Evolutionary conservation across 2,329 filamentous ascomycete genomes (phyloP), one percentile per base, ranked within the genome.

Genomic region (Alternaria sp.): DNA sequence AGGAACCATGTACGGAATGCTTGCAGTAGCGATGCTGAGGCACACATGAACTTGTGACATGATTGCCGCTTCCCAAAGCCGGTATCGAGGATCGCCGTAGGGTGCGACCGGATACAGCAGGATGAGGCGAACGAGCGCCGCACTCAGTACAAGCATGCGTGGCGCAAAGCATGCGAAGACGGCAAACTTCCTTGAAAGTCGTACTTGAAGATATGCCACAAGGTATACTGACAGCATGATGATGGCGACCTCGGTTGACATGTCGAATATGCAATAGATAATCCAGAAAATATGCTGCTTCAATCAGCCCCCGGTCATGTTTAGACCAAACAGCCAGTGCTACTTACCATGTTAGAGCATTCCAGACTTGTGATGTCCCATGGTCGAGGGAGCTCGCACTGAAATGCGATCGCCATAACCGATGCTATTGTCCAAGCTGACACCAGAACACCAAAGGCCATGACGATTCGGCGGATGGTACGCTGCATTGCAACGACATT

Each of bases 131-230:
- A 66, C 62, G 7, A 76, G 59, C 14, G 74, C 67, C 7, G 68
- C 63, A 22, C 52, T 67, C 16, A 74, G 64, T 34, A 78, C 72
- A 3, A 76, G 54, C 5, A 71, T 54, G 10, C 75, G 72, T 4
- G 75, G 75, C 12, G 69, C 66, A 57, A 78, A 78, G 57, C 74
- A 78, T 54, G 72, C 70, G 34, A 77, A 64, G 9, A 77, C 65
- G 3, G 69, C 62, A 9, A 73, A 8, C 27, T 78, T 78, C 18
- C 62, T 59, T 2, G 66, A 70, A 14, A 73, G 36, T 7, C 49
- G 60, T 27, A 76, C 63, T 46, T 69, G 64, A 14, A 73, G 64
- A 43, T 73, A 72, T n/a, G 65, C 66, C 7, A 76, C 74, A 6
- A 77, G 61, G 40, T 70, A 70, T 12, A 77, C 60, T 5, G 74